These are phyloP conservation scores for Pseudogymnoascus sp. DNA, from an alignment of 2,329 filamentous ascomycete genomes.

Conservation along the genomic window DNA sequence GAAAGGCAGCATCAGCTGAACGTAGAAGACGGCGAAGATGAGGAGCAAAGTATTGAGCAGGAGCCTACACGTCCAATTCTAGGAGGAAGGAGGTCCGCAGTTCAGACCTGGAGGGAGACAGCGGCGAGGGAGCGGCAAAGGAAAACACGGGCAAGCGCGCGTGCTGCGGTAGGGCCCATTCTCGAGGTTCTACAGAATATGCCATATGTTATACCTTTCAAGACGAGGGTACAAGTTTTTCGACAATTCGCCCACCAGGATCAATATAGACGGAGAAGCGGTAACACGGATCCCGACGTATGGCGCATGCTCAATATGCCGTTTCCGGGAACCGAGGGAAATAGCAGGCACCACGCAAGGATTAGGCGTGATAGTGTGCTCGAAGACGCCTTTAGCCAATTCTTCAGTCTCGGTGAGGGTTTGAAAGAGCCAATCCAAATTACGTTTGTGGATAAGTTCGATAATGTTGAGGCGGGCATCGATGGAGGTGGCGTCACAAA, in stretches of 20 bases:
- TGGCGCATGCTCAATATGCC: constrained; percentile 50
- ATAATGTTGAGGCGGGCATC: constrained; percentile 80
- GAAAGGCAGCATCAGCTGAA: constrained; percentile 63
- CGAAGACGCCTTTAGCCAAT: constrained; percentile 74
- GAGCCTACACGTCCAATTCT: constrained; percentile 27
- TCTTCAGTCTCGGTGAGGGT: constrained; percentile 70
- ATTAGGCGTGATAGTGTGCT: constrained; percentile 76
- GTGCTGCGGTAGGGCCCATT: constrained; percentile 75
- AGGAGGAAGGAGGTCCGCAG: constrained; percentile 27
- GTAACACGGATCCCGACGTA: constrained; percentile 61
- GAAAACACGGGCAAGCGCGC: constrained; percentile 57
- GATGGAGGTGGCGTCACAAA: constrained; percentile 97
- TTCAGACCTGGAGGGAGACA: constrained; percentile 40
- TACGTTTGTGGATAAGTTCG: constrained; percentile 88
- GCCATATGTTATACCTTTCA: constrained; percentile 93
- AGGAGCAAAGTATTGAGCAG: constrained; percentile 35
- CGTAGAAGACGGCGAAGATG: constrained; percentile 51
- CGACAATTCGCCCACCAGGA: constrained; percentile 84
- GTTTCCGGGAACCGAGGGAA: constrained; percentile 23
- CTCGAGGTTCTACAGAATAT: constrained; percentile 90
- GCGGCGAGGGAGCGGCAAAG: constrained; percentile 57
- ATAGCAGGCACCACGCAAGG: constrained; percentile 61
- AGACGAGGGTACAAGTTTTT: constrained; percentile 85
- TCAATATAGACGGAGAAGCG: constrained; percentile 64
- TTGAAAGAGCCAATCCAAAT: constrained; percentile 96